Conservation (phyloP, 202 grass and related monocot species). For the Panicum virgatum region DNA sequence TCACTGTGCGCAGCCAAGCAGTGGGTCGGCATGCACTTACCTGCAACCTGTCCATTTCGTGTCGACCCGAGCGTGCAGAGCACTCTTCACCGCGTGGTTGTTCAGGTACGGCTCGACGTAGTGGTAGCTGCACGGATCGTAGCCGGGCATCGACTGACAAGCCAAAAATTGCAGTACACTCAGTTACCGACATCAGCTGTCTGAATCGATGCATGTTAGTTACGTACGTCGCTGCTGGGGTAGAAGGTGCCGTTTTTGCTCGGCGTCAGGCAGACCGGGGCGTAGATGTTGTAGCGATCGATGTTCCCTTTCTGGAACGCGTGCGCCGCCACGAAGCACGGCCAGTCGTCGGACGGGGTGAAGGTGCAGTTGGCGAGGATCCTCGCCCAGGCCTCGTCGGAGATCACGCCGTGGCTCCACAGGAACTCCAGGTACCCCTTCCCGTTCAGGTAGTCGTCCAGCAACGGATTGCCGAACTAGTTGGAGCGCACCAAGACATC, state of each 20-base stretch:
- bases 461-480: conserved; percentile 57
- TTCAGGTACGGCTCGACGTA: conserved; percentile 50
- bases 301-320: conserved; percentile 5
- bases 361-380: conserved; percentile 51
- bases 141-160: conserved; percentile 40
- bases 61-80: conserved; percentile 51
- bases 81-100: conserved; percentile 47
- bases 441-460: conserved; percentile 41
- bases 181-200: neutral
- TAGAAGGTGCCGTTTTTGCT: neutral
- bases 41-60: conserved; percentile 35
- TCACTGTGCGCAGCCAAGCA: neutral
- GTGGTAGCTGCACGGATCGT: conserved; percentile 49
- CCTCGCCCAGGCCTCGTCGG: conserved; percentile 43
- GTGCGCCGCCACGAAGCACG: conserved; percentile 21
- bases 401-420: conserved; percentile 60
- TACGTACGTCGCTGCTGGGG: conserved; percentile 34
- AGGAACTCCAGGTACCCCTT: conserved; percentile 43
- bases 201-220: neutral
- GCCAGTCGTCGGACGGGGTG: conserved; percentile 15
- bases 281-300: conserved; percentile 55
- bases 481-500: neutral
- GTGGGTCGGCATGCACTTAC: conserved; percentile 7
- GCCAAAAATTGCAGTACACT: neutral
- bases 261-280: conserved; percentile 45